Conservation (phyloP, 371 early-diverging fungal species). For the Blakeslea trispora region DNA sequence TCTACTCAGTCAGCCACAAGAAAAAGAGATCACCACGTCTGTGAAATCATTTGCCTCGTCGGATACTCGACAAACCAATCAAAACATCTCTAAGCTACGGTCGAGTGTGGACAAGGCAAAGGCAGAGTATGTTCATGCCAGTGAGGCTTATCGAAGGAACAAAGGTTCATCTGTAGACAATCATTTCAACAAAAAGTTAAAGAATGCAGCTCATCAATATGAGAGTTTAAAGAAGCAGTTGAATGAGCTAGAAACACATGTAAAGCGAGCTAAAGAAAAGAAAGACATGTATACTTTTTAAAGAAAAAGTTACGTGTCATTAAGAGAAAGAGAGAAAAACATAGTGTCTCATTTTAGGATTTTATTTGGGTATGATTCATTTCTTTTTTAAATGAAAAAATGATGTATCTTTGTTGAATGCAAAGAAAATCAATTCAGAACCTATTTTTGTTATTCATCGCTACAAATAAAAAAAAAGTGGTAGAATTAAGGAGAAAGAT, state of each 20-base stretch:
- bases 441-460: too few relatives aligned
- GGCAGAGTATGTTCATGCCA: constrained; percentile 10
- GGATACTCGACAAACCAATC: constrained; percentile 5
- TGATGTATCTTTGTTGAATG: too few relatives aligned
- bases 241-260: constrained; percentile 9
- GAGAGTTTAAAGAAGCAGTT: constrained; percentile 15
- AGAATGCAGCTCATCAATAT: constrained; percentile 11
- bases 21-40: background rate
- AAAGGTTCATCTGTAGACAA: constrained; percentile 24
- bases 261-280: constrained; percentile 22
- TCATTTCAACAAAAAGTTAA: constrained; percentile 24
- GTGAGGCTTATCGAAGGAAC: constrained; percentile 24
- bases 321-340: too few relatives aligned
- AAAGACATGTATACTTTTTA: constrained; percentile 33
- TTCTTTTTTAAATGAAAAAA: too few relatives aligned
- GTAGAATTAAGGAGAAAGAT: too few relatives aligned
- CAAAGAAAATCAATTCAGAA: too few relatives aligned
- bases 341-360: too few relatives aligned
- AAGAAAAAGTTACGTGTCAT: too few relatives aligned
- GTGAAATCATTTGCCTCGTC: background rate
- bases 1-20: constrained; percentile 7
- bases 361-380: too few relatives aligned
- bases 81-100: constrained; percentile 18
- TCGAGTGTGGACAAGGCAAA: constrained; percentile 16
- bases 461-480: too few relatives aligned